Evolutionary conservation across 2,329 filamentous ascomycete genomes (phyloP), one percentile per base, ranked within the genome.

Genomic region (Pseudogymnoascus destructans): DNA sequence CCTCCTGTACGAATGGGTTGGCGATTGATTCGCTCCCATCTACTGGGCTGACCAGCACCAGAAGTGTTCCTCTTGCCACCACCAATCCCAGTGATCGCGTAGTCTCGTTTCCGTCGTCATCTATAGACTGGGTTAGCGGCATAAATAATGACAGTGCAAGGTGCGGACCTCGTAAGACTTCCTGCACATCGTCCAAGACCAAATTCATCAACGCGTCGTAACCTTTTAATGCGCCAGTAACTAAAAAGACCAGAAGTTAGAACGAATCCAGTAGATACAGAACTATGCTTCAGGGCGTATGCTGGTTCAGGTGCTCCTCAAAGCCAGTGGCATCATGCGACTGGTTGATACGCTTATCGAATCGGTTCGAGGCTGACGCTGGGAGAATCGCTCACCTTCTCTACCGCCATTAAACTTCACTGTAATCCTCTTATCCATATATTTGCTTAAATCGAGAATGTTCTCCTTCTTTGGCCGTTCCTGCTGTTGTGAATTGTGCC

Each of bases 151-250:
- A 55, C 25, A 8, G 59, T 17, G 33, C 35, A 55, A 52, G n/a
- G 42, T 25, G 19, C 46, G 62, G 74, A 95, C 92, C 92, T 77
- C 86, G 81, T 73, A 96, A 84, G 54, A 86, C 80, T 72, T 98
- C 93, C 71, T 93, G 84, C 57, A 95, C 92, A 65, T 97, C 88
- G 68, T 97, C 93, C 59, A 98, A 77, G 23, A 98, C 93, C 62
- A 98, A 78, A 71, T 98, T 98, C 91, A 97, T 97, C 61, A 98
- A 79, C 66, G 93, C 91, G 71, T 98, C 93, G 71, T 91, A 97
- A 62, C 93, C 93, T 73, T 97, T 97, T 40, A 98, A 77, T 1
- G 83, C 89, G 57, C 93, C 93, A 56, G 84, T 85, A 59, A 95
- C 92, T 95, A 68, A 56, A 33, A 59, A 25, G 17, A 38, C 33